Conservation (phyloP, 2,329 filamentous ascomycete genomes). For the Pseudocercospora musae region DNA sequence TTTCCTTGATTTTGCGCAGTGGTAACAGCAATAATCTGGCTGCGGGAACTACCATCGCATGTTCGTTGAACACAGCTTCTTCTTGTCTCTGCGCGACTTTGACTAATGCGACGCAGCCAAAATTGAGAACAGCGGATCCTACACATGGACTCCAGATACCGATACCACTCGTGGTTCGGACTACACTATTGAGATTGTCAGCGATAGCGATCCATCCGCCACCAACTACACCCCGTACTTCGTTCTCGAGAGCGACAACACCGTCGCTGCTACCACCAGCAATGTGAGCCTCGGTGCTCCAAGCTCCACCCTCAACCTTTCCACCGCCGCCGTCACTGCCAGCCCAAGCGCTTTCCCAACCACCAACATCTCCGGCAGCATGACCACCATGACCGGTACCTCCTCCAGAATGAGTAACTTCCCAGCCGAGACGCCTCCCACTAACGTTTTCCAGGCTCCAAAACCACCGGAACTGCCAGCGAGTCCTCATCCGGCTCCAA, state of each 20-base stretch:
- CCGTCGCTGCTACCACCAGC: conserved; percentile 31
- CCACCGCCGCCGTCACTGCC: conserved; percentile 25
- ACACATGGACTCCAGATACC: conserved; percentile 46
- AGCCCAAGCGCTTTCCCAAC: conserved; percentile 23
- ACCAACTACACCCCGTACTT: conserved; percentile 55
- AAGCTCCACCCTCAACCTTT: conserved; percentile 25
- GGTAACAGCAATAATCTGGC: conserved; percentile 40
- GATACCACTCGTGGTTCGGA: conserved; percentile 42
- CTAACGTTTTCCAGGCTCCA: not conserved
- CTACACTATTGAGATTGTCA: conserved; percentile 54
- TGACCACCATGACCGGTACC: conserved; percentile 5
- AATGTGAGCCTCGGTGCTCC: conserved; percentile 34
- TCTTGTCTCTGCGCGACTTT: not conserved
- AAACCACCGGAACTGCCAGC: not conserved
- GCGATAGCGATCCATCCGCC: conserved; percentile 42
- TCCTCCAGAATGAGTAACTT: not conserved
- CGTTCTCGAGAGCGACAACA: conserved; percentile 46
- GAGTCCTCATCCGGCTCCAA: conserved; percentile 11
- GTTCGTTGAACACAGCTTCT: conserved; percentile 24
- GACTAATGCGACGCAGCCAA: conserved; percentile 36
- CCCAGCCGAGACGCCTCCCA: not conserved
- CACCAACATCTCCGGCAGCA: conserved; percentile 1
- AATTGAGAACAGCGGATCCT: conserved; percentile 50
- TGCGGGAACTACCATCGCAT: conserved; percentile 30
- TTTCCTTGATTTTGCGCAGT: conserved; percentile 49